A percentile compares a stretch with the other conserved stretches of the same genome.
Conservation (phyloP, 2,329 filamentous ascomycete genomes). For the Gnomoniopsis sp. region DNA sequence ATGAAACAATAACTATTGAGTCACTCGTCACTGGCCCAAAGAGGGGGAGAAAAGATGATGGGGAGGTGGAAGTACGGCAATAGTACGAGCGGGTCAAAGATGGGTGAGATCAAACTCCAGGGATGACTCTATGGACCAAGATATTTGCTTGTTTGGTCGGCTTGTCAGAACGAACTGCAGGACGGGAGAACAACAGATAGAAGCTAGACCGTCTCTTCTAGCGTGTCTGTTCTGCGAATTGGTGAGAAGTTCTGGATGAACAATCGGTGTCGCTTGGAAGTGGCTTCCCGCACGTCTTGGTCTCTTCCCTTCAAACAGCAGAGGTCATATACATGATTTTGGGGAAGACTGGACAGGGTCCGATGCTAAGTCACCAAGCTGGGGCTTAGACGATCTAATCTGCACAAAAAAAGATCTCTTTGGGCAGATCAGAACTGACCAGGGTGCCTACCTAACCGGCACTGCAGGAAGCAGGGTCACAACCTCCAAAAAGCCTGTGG, state of each 20-base stretch:
- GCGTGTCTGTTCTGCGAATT: background rate
- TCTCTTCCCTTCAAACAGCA: background rate
- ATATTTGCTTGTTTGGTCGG: conserved; percentile 13
- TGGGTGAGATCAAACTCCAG: conserved; percentile 4
- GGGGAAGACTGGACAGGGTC: background rate
- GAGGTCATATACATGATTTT: background rate
- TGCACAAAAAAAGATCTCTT: background rate
- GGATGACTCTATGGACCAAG: background rate
- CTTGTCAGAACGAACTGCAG: conserved; percentile 13
- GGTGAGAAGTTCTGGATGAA: background rate
- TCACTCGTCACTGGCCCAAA: background rate
- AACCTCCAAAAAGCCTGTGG: background rate
- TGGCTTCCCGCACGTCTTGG: background rate
- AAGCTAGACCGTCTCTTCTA: conserved; percentile 15
- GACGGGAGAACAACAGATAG: background rate
- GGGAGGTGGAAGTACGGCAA: conserved; percentile 3
- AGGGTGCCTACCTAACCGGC: conserved; percentile 4
- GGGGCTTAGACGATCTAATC: background rate
- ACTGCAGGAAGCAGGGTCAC: background rate
- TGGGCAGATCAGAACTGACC: conserved; percentile 5
- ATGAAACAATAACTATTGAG: conserved; percentile 17
- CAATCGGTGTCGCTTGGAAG: background rate
- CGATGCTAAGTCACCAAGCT: background rate
- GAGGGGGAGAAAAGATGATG: background rate
- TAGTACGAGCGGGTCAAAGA: conserved; percentile 7